Evolutionary conservation across 352 stramenopile genomes (phyloP).

Genomic region (Phytophthora fragariae): DNA sequence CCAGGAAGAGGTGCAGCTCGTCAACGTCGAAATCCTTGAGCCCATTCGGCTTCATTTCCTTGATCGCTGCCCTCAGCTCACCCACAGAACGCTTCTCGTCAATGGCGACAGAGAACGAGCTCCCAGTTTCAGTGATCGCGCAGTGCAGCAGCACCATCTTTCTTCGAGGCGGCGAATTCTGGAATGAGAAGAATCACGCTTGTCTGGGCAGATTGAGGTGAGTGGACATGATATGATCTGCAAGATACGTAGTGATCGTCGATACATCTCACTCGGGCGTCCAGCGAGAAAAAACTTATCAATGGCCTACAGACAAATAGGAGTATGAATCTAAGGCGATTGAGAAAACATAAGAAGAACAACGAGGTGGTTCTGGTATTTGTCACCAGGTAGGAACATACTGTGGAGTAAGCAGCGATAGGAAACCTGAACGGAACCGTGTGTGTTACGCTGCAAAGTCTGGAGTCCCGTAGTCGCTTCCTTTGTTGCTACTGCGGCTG

Average conservation of each 20-base stretch:
- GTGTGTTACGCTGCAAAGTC: conserved; percentile 23
- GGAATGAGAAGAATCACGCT: background rate
- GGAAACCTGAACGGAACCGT: background rate
- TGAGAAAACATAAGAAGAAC: too few relatives aligned
- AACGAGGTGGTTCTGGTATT: too few relatives aligned
- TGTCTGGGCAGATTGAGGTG: too few relatives aligned
- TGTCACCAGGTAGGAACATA: too few relatives aligned
- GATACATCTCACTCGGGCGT: too few relatives aligned
- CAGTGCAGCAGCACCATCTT: background rate
- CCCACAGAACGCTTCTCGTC: background rate
- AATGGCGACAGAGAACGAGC: background rate
- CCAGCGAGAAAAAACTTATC: too few relatives aligned
- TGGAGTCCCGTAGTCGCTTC: conserved; percentile 28
- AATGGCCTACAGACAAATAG: too few relatives aligned
- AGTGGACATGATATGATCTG: too few relatives aligned
- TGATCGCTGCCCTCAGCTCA: background rate
- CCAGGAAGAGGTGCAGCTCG: background rate
- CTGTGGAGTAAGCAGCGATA: too few relatives aligned
- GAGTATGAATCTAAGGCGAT: too few relatives aligned
- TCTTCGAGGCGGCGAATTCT: background rate
- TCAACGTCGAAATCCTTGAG: background rate
- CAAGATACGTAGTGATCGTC: too few relatives aligned
- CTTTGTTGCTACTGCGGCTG: conserved; percentile 14
- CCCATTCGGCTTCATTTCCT: background rate
- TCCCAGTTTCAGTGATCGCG: background rate